Percentiles rank a stretch among this genome's conserved stretches.
Evolutionary conservation across 495 filamentous ascomycete genomes (phyloP).

Genomic region (Aspergillus haitiensis): DNA sequence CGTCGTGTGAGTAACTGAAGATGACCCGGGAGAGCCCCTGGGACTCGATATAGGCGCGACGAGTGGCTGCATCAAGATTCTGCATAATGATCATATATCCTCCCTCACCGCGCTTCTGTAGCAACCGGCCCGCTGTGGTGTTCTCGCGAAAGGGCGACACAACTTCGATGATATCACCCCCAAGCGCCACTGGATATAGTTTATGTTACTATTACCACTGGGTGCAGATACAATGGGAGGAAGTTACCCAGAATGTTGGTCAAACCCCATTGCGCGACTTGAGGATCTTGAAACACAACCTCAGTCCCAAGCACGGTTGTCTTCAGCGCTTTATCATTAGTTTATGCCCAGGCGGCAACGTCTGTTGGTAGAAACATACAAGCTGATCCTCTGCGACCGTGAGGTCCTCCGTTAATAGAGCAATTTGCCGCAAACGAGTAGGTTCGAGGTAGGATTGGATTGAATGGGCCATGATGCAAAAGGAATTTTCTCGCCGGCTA

Average conservation of each 20-base stretch:
- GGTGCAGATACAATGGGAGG: background rate
- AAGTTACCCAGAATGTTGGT: constrained; percentile 7
- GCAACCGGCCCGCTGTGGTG: background rate
- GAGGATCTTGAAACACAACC: background rate
- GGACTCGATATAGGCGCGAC: background rate
- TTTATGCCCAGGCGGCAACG: too few species aligned
- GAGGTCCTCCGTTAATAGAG: background rate
- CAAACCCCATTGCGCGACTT: background rate
- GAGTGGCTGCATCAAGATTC: background rate
- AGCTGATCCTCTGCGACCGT: background rate
- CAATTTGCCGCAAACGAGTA: background rate
- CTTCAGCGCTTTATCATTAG: background rate
- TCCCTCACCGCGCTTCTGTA: background rate
- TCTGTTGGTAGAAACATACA: background rate
- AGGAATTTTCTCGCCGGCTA: too few species aligned
- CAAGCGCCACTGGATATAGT: background rate
- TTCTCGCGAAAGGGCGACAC: background rate
- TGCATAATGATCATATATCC: constrained; percentile 13
- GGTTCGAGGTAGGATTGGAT: background rate
- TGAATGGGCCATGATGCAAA: too few species aligned
- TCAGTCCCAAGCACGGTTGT: background rate
- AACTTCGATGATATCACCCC: constrained; percentile 10
- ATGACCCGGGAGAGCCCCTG: background rate
- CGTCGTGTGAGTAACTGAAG: background rate
- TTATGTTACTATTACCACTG: background rate